A percentile compares a stretch with the other conserved stretches of the same genome.
phyloP scores from a whole-genome alignment of 23 red algal species.

The Gracilaria caudata region DNA sequence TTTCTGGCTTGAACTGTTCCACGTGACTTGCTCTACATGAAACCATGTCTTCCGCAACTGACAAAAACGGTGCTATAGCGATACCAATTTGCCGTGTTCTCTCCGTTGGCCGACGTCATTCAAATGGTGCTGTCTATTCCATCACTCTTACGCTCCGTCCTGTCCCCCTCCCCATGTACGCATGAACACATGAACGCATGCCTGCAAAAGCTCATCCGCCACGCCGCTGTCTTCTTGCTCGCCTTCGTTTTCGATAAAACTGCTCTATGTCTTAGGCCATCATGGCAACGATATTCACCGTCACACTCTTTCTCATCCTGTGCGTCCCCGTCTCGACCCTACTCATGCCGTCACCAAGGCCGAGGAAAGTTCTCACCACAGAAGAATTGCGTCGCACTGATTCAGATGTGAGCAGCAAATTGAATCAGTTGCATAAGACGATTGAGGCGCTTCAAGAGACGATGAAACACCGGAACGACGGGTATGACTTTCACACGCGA shows the following conservation, averaged over 20 bases:
- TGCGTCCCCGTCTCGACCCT: not conserved
- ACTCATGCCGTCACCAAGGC: not conserved
- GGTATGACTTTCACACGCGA: slow-evolving; percentile 36
- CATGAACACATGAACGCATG: too few species aligned
- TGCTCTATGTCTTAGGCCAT: not conserved
- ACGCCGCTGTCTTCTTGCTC: not conserved
- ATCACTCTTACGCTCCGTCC: too few species aligned
- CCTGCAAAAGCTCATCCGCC: too few species aligned
- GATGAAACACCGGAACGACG: slow-evolving; percentile 43
- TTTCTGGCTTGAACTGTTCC: not conserved
- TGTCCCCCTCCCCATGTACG: too few species aligned
- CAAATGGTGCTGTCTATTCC: too few species aligned
- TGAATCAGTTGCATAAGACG: slow-evolving; percentile 47
- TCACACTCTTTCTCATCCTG: not conserved
- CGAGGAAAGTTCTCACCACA: slow-evolving; percentile 19
- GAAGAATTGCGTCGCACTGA: slow-evolving; percentile 42
- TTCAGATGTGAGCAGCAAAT: slow-evolving; percentile 46
- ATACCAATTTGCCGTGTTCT: not conserved
- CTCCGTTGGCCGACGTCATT: not conserved
- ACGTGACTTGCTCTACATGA: too few species aligned
- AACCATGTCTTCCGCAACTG: not conserved
- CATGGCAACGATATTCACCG: slow-evolving; percentile 3
- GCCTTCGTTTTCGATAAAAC: not conserved
- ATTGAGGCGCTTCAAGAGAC: slow-evolving; percentile 61
- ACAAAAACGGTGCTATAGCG: not conserved